These are phyloP conservation scores for Magnaporthiopsis incrustans DNA, from an alignment of 2,329 filamentous ascomycete genomes.

Conservation along the genomic window DNA sequence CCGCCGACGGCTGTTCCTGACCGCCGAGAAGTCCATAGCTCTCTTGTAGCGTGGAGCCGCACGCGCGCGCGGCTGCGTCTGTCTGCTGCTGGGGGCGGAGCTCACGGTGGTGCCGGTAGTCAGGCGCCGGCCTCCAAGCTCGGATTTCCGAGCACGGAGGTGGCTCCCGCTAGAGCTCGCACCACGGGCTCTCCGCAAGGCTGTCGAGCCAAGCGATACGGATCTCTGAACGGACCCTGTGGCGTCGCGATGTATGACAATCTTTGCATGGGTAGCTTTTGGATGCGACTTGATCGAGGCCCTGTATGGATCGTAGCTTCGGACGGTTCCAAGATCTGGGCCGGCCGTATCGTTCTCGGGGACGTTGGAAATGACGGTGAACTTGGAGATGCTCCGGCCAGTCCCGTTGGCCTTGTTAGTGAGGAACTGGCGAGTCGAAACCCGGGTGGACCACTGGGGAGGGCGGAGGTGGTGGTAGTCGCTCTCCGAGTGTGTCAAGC, in stretches of 20 bases:
- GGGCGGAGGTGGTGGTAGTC: slow-evolving; percentile 78
- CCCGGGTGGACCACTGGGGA: slow-evolving; percentile 47
- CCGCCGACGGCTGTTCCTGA: slow-evolving; percentile 28
- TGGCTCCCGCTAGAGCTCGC: slow-evolving; percentile 6
- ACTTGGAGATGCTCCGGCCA: slow-evolving; percentile 48
- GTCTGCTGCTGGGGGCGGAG: slow-evolving; percentile 39
- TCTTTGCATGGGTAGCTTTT: slow-evolving; percentile 54
- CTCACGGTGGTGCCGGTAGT: slow-evolving; percentile 35
- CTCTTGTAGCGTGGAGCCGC: slow-evolving; percentile 40
- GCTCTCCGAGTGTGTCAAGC: slow-evolving; percentile 76
- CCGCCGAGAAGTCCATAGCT: slow-evolving; percentile 45
- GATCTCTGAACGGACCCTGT: slow-evolving; percentile 10
- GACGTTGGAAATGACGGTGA: slow-evolving; percentile 58
- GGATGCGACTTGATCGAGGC: slow-evolving; percentile 48
- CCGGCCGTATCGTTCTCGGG: slow-evolving; percentile 33
- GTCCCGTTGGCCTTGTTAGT: slow-evolving; percentile 36
- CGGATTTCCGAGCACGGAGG: slow-evolving; percentile 21
- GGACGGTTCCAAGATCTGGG: slow-evolving; percentile 35
- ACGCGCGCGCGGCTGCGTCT: slow-evolving; percentile 33
- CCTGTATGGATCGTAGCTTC: slow-evolving; percentile 80
- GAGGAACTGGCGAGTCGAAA: slow-evolving; percentile 54
- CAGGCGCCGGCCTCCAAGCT: slow-evolving; percentile 19
- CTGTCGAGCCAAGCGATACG: background rate
- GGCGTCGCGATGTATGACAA: slow-evolving; percentile 56
- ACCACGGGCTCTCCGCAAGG: background rate